These are phyloP conservation scores for Naganishia vaughanmartiniae DNA, from an alignment of 768 basidiomycete species.

Conservation along the genomic window DNA sequence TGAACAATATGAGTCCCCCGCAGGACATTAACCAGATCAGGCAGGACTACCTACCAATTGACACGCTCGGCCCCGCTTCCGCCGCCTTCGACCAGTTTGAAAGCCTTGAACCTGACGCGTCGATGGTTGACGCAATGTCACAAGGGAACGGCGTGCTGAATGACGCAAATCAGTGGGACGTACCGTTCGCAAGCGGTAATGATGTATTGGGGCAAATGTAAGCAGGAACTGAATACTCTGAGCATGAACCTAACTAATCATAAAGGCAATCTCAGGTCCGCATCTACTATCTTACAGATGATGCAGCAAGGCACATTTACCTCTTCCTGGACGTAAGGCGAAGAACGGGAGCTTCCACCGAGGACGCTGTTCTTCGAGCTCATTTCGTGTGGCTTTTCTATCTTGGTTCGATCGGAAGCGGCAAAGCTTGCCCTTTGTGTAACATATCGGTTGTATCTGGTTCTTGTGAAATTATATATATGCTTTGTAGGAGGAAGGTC, in stretches of 20 bases:
- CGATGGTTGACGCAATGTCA: conserved; percentile 30
- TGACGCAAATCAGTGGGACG: conserved; percentile 25
- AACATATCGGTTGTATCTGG: background rate
- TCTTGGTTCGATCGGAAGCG: background rate
- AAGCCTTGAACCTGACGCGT: conserved; percentile 36
- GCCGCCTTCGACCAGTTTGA: conserved; percentile 42
- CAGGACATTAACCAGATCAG: background rate
- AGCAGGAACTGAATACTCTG: conserved; percentile 4
- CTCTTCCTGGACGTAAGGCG: conserved; percentile 23
- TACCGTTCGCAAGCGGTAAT: conserved; percentile 28
- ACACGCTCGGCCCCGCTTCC: conserved; percentile 38
- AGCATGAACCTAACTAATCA: too few species aligned
- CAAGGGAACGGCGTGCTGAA: conserved; percentile 13
- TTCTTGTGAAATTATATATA: background rate
- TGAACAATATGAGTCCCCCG: background rate
- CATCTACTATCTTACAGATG: conserved; percentile 47
- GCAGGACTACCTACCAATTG: conserved; percentile 26
- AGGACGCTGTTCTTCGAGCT: background rate
- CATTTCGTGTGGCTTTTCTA: background rate
- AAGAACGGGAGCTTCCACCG: background rate
- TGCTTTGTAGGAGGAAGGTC: too few species aligned
- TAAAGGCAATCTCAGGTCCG: conserved; percentile 39
- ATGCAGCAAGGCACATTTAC: conserved; percentile 50
- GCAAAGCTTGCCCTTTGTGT: background rate
- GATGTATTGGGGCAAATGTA: conserved; percentile 31